Conservation (phyloP, 1,284 basidiomycete species). For the Malassezia globosa region DNA sequence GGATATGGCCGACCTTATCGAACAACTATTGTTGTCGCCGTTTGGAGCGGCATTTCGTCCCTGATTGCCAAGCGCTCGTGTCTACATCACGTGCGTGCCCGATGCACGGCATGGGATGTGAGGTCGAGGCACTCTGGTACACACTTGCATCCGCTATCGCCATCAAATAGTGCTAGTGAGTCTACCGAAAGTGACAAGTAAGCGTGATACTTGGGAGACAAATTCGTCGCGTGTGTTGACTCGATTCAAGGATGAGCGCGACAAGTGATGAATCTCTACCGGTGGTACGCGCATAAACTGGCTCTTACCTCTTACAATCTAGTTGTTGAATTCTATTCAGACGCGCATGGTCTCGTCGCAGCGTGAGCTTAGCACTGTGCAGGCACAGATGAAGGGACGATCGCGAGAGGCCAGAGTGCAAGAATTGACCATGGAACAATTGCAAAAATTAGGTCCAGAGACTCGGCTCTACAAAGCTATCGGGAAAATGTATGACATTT, state of each 20-base stretch:
- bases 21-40: too few species aligned
- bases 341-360: constrained; percentile 9
- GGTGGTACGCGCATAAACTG: not conserved
- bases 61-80: too few species aligned
- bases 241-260: not conserved
- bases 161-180: too few species aligned
- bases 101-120: too few species aligned
- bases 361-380: constrained; percentile 14
- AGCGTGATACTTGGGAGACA: too few species aligned
- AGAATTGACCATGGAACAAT: constrained; percentile 15
- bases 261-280: constrained; percentile 12
- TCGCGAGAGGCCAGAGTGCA: constrained; percentile 14
- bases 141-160: too few species aligned
- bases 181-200: too few species aligned
- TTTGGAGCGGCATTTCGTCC: too few species aligned
- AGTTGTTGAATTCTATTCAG: constrained; percentile 17
- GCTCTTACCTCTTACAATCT: not conserved
- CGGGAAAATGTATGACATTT: constrained; percentile 20
- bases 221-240: too few species aligned
- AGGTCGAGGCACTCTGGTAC: too few species aligned
- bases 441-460: constrained; percentile 5
- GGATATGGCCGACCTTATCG: too few species aligned
- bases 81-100: too few species aligned
- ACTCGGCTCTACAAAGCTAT: constrained; percentile 15
- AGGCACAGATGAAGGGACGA: constrained; percentile 12